A percentile compares a stretch with the other conserved stretches of the same genome.
Conservation (phyloP, 179 eudicot genomes). For the Beta macrorhiza region DNA sequence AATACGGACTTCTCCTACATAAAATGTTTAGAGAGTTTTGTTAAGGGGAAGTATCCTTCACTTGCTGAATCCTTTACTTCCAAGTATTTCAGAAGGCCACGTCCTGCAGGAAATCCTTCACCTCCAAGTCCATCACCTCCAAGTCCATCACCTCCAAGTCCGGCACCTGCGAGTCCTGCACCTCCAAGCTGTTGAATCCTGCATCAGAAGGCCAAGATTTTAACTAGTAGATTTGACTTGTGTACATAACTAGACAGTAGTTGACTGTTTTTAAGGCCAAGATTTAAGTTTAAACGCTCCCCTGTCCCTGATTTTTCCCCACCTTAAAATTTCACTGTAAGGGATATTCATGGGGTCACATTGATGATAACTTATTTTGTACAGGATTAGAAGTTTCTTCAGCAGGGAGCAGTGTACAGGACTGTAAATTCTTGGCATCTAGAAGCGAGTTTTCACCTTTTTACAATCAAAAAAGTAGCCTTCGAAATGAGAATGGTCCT, state of each 20-base stretch:
- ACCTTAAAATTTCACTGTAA: background rate
- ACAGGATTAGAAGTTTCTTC: slow-evolving; percentile 8
- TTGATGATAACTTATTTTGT: slow-evolving; percentile 1
- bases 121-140: background rate
- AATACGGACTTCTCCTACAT: slow-evolving; percentile 76
- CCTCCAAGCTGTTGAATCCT: background rate
- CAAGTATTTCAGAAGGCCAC: slow-evolving; percentile 59
- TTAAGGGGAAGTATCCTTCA: slow-evolving; percentile 64
- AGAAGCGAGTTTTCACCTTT: slow-evolving; percentile 3
- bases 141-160: background rate
- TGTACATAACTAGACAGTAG: slow-evolving; percentile 7
- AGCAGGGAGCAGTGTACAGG: slow-evolving; percentile 20
- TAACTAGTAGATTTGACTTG: background rate
- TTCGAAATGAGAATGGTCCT: background rate
- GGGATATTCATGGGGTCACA: slow-evolving; percentile 7
- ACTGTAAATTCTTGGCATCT: slow-evolving; percentile 16
- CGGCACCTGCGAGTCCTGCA: background rate
- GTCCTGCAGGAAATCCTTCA: slow-evolving; percentile 8
- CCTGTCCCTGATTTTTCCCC: slow-evolving; percentile 8
- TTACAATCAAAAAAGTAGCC: background rate
- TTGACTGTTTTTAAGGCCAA: slow-evolving; percentile 4
- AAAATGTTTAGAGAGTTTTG: slow-evolving; percentile 64
- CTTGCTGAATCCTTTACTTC: slow-evolving; percentile 55
- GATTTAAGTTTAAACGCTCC: background rate
- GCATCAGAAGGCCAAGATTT: too few relatives aligned